These are phyloP conservation scores for Aspergillus flavus DNA, from an alignment of 2,329 filamentous ascomycete genomes.

Conservation along the genomic window DNA sequence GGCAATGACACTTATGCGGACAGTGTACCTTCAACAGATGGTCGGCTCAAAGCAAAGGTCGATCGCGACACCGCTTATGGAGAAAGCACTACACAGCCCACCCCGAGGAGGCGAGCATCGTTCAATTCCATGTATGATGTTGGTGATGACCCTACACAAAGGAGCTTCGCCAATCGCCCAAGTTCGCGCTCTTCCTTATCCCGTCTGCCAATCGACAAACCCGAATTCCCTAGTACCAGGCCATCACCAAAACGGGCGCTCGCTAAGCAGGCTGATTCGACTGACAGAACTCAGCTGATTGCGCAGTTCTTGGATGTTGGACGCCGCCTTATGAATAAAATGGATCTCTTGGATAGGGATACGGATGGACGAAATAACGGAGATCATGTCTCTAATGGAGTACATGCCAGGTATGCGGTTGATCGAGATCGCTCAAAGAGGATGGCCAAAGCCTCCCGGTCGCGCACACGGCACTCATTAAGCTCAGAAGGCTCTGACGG, in stretches of 20 bases:
- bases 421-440: conserved; percentile 33
- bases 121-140: conserved; percentile 57
- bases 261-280: conserved; percentile 22
- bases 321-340: conserved; percentile 37
- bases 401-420: conserved; percentile 31
- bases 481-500: conserved; percentile 28
- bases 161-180: conserved; percentile 38
- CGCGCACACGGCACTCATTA: conserved; percentile 20
- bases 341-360: conserved; percentile 31
- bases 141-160: conserved; percentile 54
- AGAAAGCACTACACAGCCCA: conserved; percentile 34
- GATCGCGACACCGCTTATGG: conserved; percentile 22
- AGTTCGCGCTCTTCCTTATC: conserved; percentile 50
- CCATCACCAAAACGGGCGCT: conserved; percentile 18
- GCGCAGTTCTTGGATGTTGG: conserved; percentile 43
- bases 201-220: conserved; percentile 41
- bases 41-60: conserved; percentile 22
- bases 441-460: conserved; percentile 25
- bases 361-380: conserved; percentile 20
- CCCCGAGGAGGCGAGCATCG: conserved; percentile 53
- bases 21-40: conserved; percentile 26
- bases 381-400: conserved; percentile 27
- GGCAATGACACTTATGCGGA: conserved; percentile 33
- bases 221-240: conserved; percentile 34
- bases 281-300: conserved; percentile 40